Evolutionary conservation across 2,329 filamentous ascomycete species (phyloP), one percentile per base, ranked within the genome.

Genomic region (Arthrinium phaeospermum): DNA sequence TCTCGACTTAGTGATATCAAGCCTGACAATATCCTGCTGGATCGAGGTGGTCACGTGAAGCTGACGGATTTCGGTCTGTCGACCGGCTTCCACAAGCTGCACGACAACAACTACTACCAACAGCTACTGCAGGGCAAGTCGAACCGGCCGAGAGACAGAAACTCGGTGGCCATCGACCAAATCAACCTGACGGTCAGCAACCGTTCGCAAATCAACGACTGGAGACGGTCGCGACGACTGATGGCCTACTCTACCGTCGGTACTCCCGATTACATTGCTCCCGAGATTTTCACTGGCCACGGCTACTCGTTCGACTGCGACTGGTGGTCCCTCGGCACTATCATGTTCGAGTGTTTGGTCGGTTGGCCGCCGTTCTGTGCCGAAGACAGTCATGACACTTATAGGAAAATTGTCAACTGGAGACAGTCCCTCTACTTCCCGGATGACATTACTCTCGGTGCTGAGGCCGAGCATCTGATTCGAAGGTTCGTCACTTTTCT

Each of bases 401-500:
- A 99, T 85, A 93, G 96, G 77, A 99, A 99, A 89, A 99, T 99
- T 82, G 95, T 99, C 78, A 98, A 98, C 85, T 99, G 96, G 96
- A 92, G 94, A 72, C 93, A 97, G 80, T 95, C 96, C 73, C 86
- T 99, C 68, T 98, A 98, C 83, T 98, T 99, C 87, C 96, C 96
- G 0, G 95, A 97, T 73, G 96, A 99, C 82, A 93, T 98, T 79
- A 93, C 94, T 74, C 87, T 99, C 46, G 94, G 94, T 57, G 89
- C 89, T 1, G 95, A 98, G 80, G 95, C 96, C 0, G 96, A 98
- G 84, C 93, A 96, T 79, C 88, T 98, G 80, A 97, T 98, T 78
- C 89, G 95, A 87, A 94, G 92, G 95, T 97, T 87, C 82, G 90
- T 30, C 13, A 30, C 14, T 5, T 27, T 10, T 30, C 1, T 22